These are phyloP conservation scores for Hypholoma fasciculare DNA, from an alignment of 768 basidiomycete genomes.

Conservation along the genomic window DNA sequence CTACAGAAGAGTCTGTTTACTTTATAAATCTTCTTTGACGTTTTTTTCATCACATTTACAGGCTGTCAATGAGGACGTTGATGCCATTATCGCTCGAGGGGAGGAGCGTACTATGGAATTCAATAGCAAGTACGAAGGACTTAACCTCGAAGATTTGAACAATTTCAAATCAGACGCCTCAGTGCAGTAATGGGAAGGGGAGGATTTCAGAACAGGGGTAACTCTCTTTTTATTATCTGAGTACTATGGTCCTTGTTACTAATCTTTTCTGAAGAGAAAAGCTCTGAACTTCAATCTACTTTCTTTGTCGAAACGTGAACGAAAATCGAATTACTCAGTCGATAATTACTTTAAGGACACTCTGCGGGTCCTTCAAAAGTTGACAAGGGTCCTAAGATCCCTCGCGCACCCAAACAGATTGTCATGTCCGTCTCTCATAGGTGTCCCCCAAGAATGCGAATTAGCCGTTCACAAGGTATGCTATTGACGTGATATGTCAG, in stretches of 20 bases:
- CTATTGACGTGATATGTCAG: conserved; percentile 3
- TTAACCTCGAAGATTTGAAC: conserved; percentile 93
- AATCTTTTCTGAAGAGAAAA: conserved; percentile 49
- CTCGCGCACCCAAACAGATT: conserved; percentile 87
- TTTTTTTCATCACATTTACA: conserved; percentile 24
- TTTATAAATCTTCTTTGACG: neutral
- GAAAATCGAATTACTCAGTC: conserved; percentile 92
- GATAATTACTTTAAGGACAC: conserved; percentile 96
- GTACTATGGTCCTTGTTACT: neutral
- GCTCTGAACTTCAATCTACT: conserved; percentile 72
- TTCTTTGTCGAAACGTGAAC: conserved; percentile 89
- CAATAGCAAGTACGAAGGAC: conserved; percentile 87
- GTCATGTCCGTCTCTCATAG: too few relatives aligned
- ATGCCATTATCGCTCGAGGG: conserved; percentile 88
- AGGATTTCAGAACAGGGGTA: conserved; percentile 83
- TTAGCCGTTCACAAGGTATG: conserved; percentile 75
- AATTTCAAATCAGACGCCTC: conserved; percentile 96
- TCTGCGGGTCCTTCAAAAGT: conserved; percentile 77
- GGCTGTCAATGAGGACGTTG: conserved; percentile 90
- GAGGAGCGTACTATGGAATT: conserved; percentile 89
- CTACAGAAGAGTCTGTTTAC: conserved; percentile 61
- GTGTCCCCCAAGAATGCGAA: conserved; percentile 85
- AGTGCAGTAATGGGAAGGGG: conserved; percentile 94
- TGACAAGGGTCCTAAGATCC: conserved; percentile 81
- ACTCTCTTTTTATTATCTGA: conserved; percentile 20